Base-by-base conservation (phyloP, 116 monocot genomes). In the Papilionanthe hybrid region DNA sequence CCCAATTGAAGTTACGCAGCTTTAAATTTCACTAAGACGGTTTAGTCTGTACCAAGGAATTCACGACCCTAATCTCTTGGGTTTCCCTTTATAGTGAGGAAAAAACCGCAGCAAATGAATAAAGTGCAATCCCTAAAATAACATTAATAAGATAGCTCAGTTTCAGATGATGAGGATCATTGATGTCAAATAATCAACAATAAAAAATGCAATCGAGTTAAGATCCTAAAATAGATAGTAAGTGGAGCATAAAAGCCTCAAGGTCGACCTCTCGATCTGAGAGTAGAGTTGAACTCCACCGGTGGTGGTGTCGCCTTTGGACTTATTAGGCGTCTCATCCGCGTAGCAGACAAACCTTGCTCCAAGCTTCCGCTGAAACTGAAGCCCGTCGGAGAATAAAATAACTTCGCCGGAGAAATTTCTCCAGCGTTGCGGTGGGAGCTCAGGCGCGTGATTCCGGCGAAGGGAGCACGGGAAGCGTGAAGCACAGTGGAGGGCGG, bases 241-340 rank as follows among this genome's bases (percentile, higher is more conserved):
- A 53, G 53, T 53, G 17, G 53, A 53, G 53, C 17, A 17, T 53
- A 63, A 22, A 12, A 32, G 44, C 4, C 3, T 73, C 63, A 22
- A 1, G 11, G 28, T 80, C 1, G 37, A 91, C 94, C 88, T 89
- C 75, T 94, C 94, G 69, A 94, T 91, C 85, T 94, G 86, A 42
- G 86, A 88, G 72, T 94, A 94, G 48, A 91, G 80, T 84, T 91
- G 94, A 43, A 91, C 81, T 17, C 80, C 87, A 7, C 79, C 75
- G 19, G 77, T 19, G n/a, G 49, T 10, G 20, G 78, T 50, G 37
- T 81, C 53, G 15, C 23, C 77, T 6, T 45, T 9, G 15, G 55
- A 25, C 41, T 53, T 66, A 55, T 76, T 86, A 8, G 43, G 30
- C 15, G 55, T 28, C 22, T 72, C 79, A 22, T 78, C 82, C 29